Conservation (phyloP, 2,329 filamentous ascomycete species). For the Epichloe bromicola region DNA sequence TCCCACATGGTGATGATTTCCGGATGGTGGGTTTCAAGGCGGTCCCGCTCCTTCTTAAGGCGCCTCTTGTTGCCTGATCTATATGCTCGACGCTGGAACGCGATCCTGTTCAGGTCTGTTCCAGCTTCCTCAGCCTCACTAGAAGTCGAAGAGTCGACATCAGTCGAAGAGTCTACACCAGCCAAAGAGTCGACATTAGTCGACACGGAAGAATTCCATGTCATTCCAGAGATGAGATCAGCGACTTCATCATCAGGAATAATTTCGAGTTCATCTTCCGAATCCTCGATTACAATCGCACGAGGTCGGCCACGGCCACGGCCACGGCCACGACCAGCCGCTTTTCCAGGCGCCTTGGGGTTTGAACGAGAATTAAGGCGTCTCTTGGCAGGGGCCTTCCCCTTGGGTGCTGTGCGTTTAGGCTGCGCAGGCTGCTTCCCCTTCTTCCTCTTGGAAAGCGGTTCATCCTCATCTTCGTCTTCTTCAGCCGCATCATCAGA, state of each 20-base stretch:
- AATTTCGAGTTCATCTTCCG: not conserved
- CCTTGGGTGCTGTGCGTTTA: not conserved
- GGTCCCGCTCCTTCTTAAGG: conserved; percentile 39
- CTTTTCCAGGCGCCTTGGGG: not conserved
- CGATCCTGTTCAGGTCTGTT: conserved; percentile 10
- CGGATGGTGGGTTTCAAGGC: conserved; percentile 66
- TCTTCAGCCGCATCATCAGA: conserved; percentile 8
- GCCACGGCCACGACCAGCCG: not conserved
- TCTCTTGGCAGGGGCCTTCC: not conserved
- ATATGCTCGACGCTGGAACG: conserved; percentile 22
- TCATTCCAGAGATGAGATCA: not conserved
- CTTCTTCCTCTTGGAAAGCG: conserved; percentile 12
- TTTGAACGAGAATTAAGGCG: not conserved
- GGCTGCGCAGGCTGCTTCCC: conserved; percentile 6
- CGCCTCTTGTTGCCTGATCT: conserved; percentile 16
- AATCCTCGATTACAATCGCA: not conserved
- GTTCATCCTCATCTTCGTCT: conserved; percentile 12
- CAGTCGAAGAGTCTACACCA: conserved; percentile 6
- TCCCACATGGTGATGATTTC: conserved; percentile 76
- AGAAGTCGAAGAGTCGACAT: conserved; percentile 6
- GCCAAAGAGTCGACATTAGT: conserved; percentile 5
- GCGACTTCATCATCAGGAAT: not conserved
- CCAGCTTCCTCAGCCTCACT: conserved; percentile 12
- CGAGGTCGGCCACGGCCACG: not conserved
- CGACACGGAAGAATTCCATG: conserved; percentile 4